phyloP scores from a whole-genome alignment of 495 filamentous ascomycete species.

The Neurospora tetrasperma region DNA sequence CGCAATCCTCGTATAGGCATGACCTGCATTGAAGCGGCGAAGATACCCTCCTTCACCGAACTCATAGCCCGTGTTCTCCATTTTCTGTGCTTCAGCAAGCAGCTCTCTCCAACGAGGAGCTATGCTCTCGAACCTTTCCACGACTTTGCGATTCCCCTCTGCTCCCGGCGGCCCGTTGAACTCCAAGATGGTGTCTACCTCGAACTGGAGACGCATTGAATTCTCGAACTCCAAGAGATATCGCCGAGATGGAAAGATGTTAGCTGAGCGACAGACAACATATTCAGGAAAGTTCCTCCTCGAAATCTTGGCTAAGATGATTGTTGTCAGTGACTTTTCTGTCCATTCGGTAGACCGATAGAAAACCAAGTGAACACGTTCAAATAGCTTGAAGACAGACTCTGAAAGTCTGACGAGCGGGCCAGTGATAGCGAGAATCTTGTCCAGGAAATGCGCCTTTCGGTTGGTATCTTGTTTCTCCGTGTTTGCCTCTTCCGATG shows the following conservation, averaged over 20 bases:
- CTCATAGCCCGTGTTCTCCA: conserved; percentile 72
- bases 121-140: conserved; percentile 61
- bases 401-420: conserved; percentile 73
- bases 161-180: conserved; percentile 66
- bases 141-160: conserved; percentile 47
- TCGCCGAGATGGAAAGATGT: conserved; percentile 71
- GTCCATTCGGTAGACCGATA: conserved; percentile 96
- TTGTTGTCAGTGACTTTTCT: conserved; percentile 89
- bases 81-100: conserved; percentile 64
- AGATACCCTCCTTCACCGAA: conserved; percentile 84
- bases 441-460: conserved; percentile 39
- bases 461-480: conserved; percentile 27
- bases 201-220: conserved; percentile 70
- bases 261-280: conserved; percentile 79
- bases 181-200: conserved; percentile 76
- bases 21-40: conserved; percentile 81
- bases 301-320: conserved; percentile 84
- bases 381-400: conserved; percentile 71
- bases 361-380: conserved; percentile 89
- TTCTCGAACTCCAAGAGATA: conserved; percentile 82
- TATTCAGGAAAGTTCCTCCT: conserved; percentile 82
- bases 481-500: conserved; percentile 3
- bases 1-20: conserved; percentile 87
- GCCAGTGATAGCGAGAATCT: conserved; percentile 72
- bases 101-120: conserved; percentile 72